A percentile compares a stretch with the other conserved stretches of the same genome.
Conservation (phyloP, 257 asterid genomes). For the Capsicum pubescens region DNA sequence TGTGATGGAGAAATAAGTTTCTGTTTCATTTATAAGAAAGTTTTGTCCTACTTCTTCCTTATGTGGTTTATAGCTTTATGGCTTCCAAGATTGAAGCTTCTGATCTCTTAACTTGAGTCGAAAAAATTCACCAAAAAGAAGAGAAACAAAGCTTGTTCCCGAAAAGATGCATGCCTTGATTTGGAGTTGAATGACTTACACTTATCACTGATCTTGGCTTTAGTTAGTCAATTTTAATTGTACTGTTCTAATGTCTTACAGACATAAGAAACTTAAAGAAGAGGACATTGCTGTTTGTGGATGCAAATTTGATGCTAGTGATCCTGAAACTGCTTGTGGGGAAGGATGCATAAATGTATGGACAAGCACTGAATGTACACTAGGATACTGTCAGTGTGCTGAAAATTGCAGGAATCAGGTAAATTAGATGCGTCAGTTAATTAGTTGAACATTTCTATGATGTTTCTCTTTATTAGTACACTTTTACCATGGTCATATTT, state of each 20-base stretch:
- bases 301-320: constrained; percentile 64
- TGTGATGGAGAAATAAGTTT: not conserved
- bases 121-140: not conserved
- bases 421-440: not conserved
- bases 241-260: constrained; percentile 33
- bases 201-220: not conserved
- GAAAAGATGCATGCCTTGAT: constrained; percentile 5
- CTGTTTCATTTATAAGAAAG: not conserved
- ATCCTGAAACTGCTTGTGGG: constrained; percentile 84
- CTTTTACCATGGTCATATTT: not conserved
- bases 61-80: not conserved
- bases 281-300: constrained; percentile 82
- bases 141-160: not conserved
- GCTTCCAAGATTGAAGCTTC: not conserved
- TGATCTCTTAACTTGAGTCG: constrained; percentile 1
- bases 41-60: not conserved
- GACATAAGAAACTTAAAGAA: constrained; percentile 63
- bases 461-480: not conserved
- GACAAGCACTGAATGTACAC: constrained; percentile 93
- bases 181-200: not conserved
- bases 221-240: constrained; percentile 22
- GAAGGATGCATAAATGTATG: constrained; percentile 81
- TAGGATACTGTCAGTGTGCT: constrained; percentile 73
- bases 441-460: not conserved
- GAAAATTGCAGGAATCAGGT: constrained; percentile 84